Evolutionary conservation across 148 eudicot species (phyloP), one percentile per base, ranked within the genome.

Genomic region (Polygonum maritimum): DNA sequence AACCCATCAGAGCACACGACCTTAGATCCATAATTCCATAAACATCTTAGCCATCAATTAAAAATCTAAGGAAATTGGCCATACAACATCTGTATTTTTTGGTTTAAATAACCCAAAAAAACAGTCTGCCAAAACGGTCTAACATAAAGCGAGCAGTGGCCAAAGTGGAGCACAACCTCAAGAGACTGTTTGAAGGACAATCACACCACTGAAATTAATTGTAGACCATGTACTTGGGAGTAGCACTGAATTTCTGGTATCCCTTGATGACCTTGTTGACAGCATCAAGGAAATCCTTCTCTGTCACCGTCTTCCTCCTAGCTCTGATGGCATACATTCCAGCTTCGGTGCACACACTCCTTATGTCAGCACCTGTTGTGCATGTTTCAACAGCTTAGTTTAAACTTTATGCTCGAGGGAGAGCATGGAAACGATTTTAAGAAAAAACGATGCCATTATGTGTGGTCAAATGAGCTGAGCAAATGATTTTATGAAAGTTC

Each of bases 211-310:
- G 39, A 33, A 31, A 22, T 85, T 82, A 93, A 63, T 91, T 93
- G 87, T 93, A 93, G 76, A 93, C 96, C 98, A 93, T 93, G 67
- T 93, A 90, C 76, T 93, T 93, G 22, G 98, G 98, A 3, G 98
- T 93, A 19, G 98, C 97, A 77, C 98, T 95, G 82, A 95, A 95
- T 81, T 92, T 95, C 84, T 95, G 97, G 78, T 92, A 92, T 2
- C 98, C 98, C 82, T 90, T 95, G 57, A 95, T 95, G 74, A 95
- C 98, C 77, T 95, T 95, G 84, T 92, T 92, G 52, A 95, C 97
- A 2, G 98, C 98, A 80, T 94, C 97, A 11, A 94, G 86, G 76
- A 94, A 94, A 75, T 94, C 98, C 71, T 92, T 94, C 81, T 94
- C 97, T 0, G 97, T 93, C 5, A 93, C 96, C 0, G 97, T 91